A percentile compares a stretch with the other conserved stretches of the same genome.
Conservation (phyloP, 441 rosid genomes). For the Croton setiger region DNA sequence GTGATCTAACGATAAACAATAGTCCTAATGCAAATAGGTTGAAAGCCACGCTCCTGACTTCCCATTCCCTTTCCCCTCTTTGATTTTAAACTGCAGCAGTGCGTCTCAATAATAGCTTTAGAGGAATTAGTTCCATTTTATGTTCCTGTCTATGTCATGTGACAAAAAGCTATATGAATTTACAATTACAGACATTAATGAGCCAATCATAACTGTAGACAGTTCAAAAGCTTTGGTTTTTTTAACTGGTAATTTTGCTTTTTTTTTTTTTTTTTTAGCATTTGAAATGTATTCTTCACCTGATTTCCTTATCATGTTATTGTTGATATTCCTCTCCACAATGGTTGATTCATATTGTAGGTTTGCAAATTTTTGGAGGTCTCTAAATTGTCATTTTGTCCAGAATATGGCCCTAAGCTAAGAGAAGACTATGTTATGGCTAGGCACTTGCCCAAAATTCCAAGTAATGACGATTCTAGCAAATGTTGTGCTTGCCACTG, state of each 20-base stretch:
- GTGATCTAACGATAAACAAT: too few species aligned
- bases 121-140: not conserved
- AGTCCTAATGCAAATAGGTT: too few species aligned
- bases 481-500: constrained; percentile 75
- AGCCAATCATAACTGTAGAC: not conserved
- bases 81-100: too few species aligned
- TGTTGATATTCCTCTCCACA: constrained; percentile 25
- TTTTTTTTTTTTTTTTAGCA: not conserved
- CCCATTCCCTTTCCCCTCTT: too few species aligned
- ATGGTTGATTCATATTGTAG: constrained; percentile 38
- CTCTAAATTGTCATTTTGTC: constrained; percentile 88
- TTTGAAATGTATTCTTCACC: not conserved
- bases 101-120: too few species aligned
- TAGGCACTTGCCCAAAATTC: constrained; percentile 79
- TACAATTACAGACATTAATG: not conserved
- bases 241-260: not conserved
- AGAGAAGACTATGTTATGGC: constrained; percentile 96
- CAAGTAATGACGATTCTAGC: constrained; percentile 55
- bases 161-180: constrained; percentile 7
- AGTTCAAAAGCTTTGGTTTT: not conserved
- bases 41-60: too few species aligned
- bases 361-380: constrained; percentile 99
- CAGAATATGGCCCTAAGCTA: constrained; percentile 97
- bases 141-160: not conserved
- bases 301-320: constrained; percentile 6